Evolutionary conservation across 768 basidiomycete species (phyloP).

Genomic region (Amylocystis lapponica): DNA sequence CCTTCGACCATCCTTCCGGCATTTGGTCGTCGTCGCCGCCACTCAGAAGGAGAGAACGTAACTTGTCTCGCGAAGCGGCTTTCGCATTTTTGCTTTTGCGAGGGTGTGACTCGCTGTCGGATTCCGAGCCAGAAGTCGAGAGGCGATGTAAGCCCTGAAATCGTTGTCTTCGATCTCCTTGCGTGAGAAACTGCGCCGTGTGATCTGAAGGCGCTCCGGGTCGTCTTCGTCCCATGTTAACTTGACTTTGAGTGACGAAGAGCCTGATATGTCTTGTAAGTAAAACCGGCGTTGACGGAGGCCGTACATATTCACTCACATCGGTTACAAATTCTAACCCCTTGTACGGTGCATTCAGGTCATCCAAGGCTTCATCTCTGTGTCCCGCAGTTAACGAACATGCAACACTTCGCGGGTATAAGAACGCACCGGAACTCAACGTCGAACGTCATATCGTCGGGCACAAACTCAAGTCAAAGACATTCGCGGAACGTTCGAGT

Average conservation of each 20-base stretch:
- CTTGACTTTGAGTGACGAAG: conserved; percentile 97
- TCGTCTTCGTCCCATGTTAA: conserved; percentile 99
- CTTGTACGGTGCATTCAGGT: conserved; percentile 54
- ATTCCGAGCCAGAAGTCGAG: conserved; percentile 49
- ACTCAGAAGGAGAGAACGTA: conserved; percentile 72
- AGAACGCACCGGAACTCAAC: conserved; percentile 60
- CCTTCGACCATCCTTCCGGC: conserved; percentile 79
- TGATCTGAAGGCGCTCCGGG: conserved; percentile 73
- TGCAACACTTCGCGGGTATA: no score
- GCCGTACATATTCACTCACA: no score
- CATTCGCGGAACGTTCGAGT: conserved; percentile 92
- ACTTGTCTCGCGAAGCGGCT: conserved; percentile 51
- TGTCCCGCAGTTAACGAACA: neutral
- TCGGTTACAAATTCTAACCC: conserved; percentile 89
- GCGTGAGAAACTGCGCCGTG: conserved; percentile 69
- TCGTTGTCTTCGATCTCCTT: conserved; percentile 92
- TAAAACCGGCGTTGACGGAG: no score
- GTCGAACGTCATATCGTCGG: conserved; percentile 83
- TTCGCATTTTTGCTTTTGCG: conserved; percentile 45
- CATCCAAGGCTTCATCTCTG: conserved; percentile 82
- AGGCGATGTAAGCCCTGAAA: conserved; percentile 53
- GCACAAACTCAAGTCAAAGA: conserved; percentile 93
- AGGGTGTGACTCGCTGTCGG: conserved; percentile 48
- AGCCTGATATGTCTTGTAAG: conserved; percentile 49
- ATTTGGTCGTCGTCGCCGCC: conserved; percentile 59